Percentiles rank a stretch among this genome's conserved stretches.
Conservation (phyloP, 495 filamentous ascomycete genomes). For the Coniosporium apollinis region DNA sequence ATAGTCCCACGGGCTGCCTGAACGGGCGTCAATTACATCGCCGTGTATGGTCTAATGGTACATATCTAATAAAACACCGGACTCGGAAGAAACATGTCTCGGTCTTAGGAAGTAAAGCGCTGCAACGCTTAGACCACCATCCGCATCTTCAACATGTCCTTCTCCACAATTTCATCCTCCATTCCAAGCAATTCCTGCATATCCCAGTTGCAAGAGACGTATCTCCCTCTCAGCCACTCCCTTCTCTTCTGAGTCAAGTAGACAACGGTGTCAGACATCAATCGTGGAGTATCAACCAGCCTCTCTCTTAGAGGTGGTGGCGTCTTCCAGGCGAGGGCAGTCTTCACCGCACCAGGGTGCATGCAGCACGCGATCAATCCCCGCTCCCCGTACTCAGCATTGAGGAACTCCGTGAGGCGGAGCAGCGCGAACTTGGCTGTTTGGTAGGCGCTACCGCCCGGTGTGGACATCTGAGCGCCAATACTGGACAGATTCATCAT, state of each 20-base stretch:
- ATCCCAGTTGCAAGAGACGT: conserved; percentile 4
- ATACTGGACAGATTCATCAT: conserved; percentile 22
- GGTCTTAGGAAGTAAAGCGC: no score
- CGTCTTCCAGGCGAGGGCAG: conserved; percentile 16
- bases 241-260: conserved; percentile 7
- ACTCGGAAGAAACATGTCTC: no score
- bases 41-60: no score
- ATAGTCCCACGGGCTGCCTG: no score
- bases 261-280: conserved; percentile 21
- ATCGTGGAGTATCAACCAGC: conserved; percentile 19
- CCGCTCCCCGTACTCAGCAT: conserved; percentile 24
- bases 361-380: conserved; percentile 26
- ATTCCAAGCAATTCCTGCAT: conserved; percentile 3
- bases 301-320: conserved; percentile 1
- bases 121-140: conserved; percentile 4
- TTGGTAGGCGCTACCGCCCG: conserved; percentile 24
- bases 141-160: conserved; percentile 8
- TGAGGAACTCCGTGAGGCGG: conserved; percentile 29
- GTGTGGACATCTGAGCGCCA: conserved; percentile 15
- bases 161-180: conserved; percentile 5
- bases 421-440: conserved; percentile 25
- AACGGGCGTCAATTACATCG: no score
- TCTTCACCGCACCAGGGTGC: conserved; percentile 31
- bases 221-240: conserved; percentile 8
- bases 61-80: no score